Conservation (phyloP, 805 yeast species). For the Brettanomyces sp. region DNA sequence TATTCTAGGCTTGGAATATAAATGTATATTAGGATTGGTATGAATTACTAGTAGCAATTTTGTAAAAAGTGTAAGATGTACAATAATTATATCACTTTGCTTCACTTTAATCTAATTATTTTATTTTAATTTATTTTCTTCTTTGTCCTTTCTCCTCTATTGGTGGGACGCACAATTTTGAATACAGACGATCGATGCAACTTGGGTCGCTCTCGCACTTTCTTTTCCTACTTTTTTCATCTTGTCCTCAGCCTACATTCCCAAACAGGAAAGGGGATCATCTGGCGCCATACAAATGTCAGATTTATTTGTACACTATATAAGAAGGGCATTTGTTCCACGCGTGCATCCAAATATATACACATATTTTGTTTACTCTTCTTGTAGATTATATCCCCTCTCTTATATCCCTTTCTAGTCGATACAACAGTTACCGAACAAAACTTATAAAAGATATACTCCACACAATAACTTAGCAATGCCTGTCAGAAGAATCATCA, state of each 20-base stretch:
- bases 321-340: background rate
- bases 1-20: slow-evolving; percentile 1
- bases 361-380: background rate
- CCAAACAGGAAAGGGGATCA: no score
- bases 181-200: no score
- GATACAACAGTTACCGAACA: background rate
- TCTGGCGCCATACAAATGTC: background rate
- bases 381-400: background rate
- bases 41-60: no score
- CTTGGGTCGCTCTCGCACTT: background rate
- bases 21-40: slow-evolving; percentile 15
- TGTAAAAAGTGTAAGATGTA: no score
- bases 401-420: background rate
- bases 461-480: slow-evolving; percentile 8
- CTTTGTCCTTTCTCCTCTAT: no score
- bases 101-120: no score
- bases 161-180: no score
- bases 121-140: no score
- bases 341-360: background rate
- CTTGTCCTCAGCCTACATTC: no score
- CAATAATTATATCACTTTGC: no score
- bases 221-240: no score
- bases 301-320: background rate
- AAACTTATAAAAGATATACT: background rate
- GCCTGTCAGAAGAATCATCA: slow-evolving; percentile 27